A percentile compares a stretch with the other conserved stretches of the same genome.
Conservation (phyloP, 495 filamentous ascomycete species). For the Hypoxylon fragiforme region DNA sequence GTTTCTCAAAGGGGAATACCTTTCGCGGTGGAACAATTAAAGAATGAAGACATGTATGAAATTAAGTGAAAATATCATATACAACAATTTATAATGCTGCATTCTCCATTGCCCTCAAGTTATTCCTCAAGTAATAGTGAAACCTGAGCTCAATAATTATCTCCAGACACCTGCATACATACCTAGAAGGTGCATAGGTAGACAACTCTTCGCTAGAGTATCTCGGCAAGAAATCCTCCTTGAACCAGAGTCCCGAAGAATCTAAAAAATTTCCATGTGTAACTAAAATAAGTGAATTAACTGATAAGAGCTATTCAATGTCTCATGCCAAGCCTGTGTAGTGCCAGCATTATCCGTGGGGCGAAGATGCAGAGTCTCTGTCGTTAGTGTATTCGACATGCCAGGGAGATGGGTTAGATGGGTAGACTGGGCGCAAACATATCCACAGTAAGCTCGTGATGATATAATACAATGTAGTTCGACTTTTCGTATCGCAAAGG, state of each 20-base stretch:
- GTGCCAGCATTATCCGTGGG: slow-evolving; percentile 34
- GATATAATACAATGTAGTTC: not conserved
- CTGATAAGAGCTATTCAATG: slow-evolving; percentile 29
- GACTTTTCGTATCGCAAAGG: slow-evolving; percentile 8
- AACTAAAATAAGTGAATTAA: too few relatives aligned
- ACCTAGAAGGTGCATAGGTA: too few relatives aligned
- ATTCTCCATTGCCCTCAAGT: too few relatives aligned
- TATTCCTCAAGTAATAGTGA: too few relatives aligned
- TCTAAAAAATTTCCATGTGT: not conserved
- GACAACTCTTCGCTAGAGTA: slow-evolving; percentile 7
- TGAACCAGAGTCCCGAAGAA: not conserved
- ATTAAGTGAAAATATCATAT: not conserved
- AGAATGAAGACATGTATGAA: too few relatives aligned
- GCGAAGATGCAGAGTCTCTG: slow-evolving; percentile 21
- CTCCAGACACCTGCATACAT: too few relatives aligned
- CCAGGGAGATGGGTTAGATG: slow-evolving; percentile 18
- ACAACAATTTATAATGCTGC: too few relatives aligned
- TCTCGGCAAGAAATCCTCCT: slow-evolving; percentile 8
- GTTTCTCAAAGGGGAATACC: not conserved
- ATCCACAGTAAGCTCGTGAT: slow-evolving; percentile 35
- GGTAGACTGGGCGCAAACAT: slow-evolving; percentile 31
- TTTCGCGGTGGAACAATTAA: too few relatives aligned
- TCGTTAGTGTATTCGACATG: slow-evolving; percentile 26
- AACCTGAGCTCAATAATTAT: too few relatives aligned
- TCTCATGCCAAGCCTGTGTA: slow-evolving; percentile 23